These are phyloP conservation scores for Porogramme epimiltina DNA, from an alignment of 1,284 basidiomycete species.

Conservation along the genomic window DNA sequence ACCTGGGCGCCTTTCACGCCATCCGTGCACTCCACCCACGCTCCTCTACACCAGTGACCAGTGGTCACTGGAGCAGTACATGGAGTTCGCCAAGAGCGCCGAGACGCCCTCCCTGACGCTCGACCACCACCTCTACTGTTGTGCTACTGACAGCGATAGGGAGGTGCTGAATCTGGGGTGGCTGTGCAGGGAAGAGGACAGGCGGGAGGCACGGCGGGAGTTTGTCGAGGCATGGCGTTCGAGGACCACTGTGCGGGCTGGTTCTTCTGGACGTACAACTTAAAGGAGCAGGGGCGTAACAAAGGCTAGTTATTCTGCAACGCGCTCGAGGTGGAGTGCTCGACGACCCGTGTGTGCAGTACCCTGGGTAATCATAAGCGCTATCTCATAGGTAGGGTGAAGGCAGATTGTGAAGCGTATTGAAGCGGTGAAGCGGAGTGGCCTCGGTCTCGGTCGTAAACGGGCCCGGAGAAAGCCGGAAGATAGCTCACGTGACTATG, in stretches of 20 bases:
- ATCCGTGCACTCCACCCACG: slow-evolving; percentile 59
- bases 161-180: slow-evolving; percentile 76
- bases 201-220: slow-evolving; percentile 46
- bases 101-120: slow-evolving; percentile 56
- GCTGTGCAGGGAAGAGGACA: slow-evolving; percentile 43
- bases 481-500: no score
- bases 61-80: slow-evolving; percentile 76
- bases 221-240: slow-evolving; percentile 74
- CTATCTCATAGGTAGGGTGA: no score
- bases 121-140: slow-evolving; percentile 89
- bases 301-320: slow-evolving; percentile 80
- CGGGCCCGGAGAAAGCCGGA: no score
- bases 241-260: slow-evolving; percentile 73
- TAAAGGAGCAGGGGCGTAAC: slow-evolving; percentile 70
- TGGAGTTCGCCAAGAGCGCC: slow-evolving; percentile 48
- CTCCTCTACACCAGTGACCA: slow-evolving; percentile 80
- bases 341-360: no score
- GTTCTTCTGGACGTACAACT: slow-evolving; percentile 92
- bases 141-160: slow-evolving; percentile 73
- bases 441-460: no score
- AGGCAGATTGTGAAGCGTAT: no score
- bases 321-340: slow-evolving; percentile 62
- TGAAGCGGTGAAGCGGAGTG: no score
- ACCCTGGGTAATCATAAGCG: no score
- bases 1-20: slow-evolving; percentile 57